These are phyloP conservation scores for Akanthomyces muscarius DNA, from an alignment of 2,329 filamentous ascomycete species.

Conservation along the genomic window DNA sequence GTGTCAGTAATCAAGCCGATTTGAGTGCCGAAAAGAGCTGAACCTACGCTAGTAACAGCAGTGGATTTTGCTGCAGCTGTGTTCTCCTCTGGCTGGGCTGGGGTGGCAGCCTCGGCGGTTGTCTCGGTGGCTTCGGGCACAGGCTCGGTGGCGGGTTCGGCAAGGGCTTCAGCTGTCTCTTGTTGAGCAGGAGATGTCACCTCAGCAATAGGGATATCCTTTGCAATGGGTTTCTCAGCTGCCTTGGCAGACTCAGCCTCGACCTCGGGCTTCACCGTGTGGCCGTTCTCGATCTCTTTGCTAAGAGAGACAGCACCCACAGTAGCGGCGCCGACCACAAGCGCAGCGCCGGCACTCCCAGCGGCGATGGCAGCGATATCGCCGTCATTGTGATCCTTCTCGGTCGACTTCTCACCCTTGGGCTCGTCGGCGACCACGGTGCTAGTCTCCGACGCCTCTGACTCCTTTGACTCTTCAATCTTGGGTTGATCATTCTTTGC, in stretches of 20 bases:
- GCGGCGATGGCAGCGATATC: conserved; percentile 5
- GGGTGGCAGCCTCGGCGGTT: neutral
- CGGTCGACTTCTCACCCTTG: conserved; percentile 4
- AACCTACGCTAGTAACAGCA: conserved; percentile 8
- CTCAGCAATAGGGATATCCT: neutral
- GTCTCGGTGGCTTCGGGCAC: neutral
- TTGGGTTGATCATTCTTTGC: conserved; percentile 1
- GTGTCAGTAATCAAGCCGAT: conserved; percentile 1
- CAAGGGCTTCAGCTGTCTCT: neutral
- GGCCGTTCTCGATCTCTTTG: neutral
- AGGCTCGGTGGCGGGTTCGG: neutral
- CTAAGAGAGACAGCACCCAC: neutral
- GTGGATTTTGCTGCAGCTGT: neutral
- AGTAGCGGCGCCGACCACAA: conserved; percentile 1
- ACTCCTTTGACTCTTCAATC: conserved; percentile 14
- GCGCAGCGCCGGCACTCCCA: neutral
- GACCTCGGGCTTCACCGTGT: neutral
- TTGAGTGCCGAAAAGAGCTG: neutral
- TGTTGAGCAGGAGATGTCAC: neutral
- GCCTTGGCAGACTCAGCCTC: neutral
- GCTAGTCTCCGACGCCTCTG: conserved; percentile 12
- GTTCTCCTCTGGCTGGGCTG: neutral
- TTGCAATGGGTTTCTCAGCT: neutral
- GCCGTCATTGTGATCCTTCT: neutral
- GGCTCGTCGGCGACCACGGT: conserved; percentile 14